Conservation (phyloP, 1,139 yeast species). For the Zygoascus hellenicus region DNA sequence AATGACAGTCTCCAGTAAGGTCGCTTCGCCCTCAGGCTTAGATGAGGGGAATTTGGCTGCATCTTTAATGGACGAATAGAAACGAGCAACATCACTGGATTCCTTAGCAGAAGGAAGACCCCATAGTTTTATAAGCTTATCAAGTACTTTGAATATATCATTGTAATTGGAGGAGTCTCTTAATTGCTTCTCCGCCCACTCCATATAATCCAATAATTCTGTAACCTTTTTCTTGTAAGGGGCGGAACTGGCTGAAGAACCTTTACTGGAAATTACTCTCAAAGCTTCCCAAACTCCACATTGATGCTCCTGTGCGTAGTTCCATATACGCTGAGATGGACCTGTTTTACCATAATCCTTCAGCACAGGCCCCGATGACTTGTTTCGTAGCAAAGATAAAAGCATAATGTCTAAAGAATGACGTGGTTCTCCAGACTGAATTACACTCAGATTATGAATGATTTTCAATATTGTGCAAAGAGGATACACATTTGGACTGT, state of each 20-base stretch:
- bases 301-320: not conserved
- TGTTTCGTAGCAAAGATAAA: slow-evolving; percentile 5
- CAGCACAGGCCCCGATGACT: slow-evolving; percentile 8
- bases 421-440: not conserved
- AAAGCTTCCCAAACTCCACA: not conserved
- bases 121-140: slow-evolving; percentile 3
- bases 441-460: not conserved
- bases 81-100: slow-evolving; percentile 1
- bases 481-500: slow-evolving; percentile 12
- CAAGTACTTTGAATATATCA: not conserved
- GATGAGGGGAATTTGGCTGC: not conserved
- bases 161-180: not conserved
- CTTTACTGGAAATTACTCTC: not conserved
- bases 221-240: not conserved
- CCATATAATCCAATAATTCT: not conserved
- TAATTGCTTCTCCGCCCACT: not conserved
- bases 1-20: slow-evolving; percentile 3
- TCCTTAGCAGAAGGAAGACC: not conserved
- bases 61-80: slow-evolving; percentile 1
- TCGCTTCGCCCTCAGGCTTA: slow-evolving; percentile 6
- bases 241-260: not conserved
- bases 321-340: slow-evolving; percentile 4
- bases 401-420: slow-evolving; percentile 3
- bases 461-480: slow-evolving; percentile 15
- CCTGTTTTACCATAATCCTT: slow-evolving; percentile 1